Base-by-base conservation (phyloP, 2,329 filamentous ascomycete genomes). In the Botrytis tulipae region DNA sequence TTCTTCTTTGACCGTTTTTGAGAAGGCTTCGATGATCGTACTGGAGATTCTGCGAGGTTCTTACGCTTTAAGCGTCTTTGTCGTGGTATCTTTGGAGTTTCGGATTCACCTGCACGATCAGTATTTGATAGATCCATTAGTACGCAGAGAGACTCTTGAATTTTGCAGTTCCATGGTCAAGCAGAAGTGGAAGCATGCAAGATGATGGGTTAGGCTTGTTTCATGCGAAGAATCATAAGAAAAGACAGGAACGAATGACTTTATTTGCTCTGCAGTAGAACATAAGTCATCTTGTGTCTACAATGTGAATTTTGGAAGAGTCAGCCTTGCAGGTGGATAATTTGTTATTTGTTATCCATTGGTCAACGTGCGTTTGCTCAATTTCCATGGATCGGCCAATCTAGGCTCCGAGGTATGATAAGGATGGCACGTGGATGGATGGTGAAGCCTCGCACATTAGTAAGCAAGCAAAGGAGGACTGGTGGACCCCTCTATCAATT, bases 41-140 rank as follows among this genome's bases (percentile, higher is more conserved):
- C 18, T n/a, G 65, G 65, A 32, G 46, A 71, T 54, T 35, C 20
- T 37, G 67, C 54, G n/a, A 51, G 44, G 20, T n/a, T 37, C 29
- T 65, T 70, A 46, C 66, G 66, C 44, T 70, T 73, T 22, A 54
- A 44, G n/a, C 32, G 65, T 16, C 72, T 73, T 37, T 69, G 42
- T 70, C 42, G 37, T 25, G 54, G n/a, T 60, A 35, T 29, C 40
- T 29, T 46, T 65, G 22, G 66, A 37, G 66, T 46, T 54, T 67
- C 68, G 29, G 66, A 18, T 70, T 57, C 46, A 44, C 37, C 66
- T 25, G 59, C 72, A 46, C 46, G 42, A 73, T 73, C 54, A 63
- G 44, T 57, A 35, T 71, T 54, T 69, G 54, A 59, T 44, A 54
- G 51, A 68, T 73, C 72, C 72, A 73, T 73, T 59, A 73, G 54